Evolutionary conservation across 148 eudicot species (phyloP), one percentile per base, ranked within the genome.

Genomic region (Chenopodium berlandieri): DNA sequence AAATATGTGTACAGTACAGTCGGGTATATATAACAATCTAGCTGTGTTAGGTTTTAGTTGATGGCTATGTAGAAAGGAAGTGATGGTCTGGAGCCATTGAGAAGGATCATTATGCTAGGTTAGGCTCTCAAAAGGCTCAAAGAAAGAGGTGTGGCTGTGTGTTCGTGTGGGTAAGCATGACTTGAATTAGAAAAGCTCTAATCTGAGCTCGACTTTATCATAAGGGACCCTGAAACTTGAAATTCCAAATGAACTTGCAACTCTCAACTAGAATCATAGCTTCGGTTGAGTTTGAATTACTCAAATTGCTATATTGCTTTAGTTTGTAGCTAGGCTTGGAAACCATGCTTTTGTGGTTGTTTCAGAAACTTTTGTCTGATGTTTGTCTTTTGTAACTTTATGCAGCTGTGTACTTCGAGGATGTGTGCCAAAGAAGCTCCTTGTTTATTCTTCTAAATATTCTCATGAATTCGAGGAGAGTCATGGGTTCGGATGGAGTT

Each of bases 331-430:
- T 40, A 40, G 31, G 71, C 54, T 68, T 60, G 82, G 48, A 74
- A 78, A 60, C 48, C 60, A 73, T 44, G 81, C 83, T 20, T 19
- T 75, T 12, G 63, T 50, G 34, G 30, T 72, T 58, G 65, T 16
- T 76, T 60, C 13, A 32, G 46, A 47, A 3, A 48, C 16, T 75
- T 32, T 37, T 54, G 76, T 75, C 70, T 58, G 25, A 64, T 69
- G 3, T 58, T 52, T 75, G 79, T 34, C 58, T 48, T 40, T 64
- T 58, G 78, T 77, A 16, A 30, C 63, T 82, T 37, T 65, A 71
- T 89, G 81, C 88, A 96, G 99, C 81, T 96, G 99, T 78, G 99
- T 96, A 37, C 97, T 96, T 77, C 97, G 99, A 76, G 99, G 99
- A 78, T 96, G 99, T 87, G 99, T 96, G 75, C 99, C 99, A 2